Percentiles rank a stretch among this genome's conserved stretches.
Evolutionary conservation across 73 alveolate genomes (phyloP).

Genomic region (Blepharisma stoltei): DNA sequence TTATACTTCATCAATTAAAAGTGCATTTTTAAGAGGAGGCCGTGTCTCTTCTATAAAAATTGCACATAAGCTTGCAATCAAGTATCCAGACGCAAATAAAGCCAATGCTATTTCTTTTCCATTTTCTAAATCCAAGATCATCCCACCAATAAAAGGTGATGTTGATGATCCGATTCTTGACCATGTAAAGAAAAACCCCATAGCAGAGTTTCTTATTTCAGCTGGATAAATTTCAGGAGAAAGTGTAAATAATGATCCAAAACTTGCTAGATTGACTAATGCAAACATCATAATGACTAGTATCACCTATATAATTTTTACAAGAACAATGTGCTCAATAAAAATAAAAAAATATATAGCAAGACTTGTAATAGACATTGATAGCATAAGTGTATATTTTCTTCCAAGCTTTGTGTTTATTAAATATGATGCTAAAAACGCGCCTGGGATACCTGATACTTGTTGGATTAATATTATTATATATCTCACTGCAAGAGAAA

Average conservation of each 20-base stretch:
- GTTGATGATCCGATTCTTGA: neutral
- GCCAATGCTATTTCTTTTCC: neutral
- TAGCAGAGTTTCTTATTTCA: neutral
- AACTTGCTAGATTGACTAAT: neutral
- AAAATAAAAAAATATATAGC: neutral
- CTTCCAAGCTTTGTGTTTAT: slow-evolving; percentile 9
- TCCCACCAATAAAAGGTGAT: neutral
- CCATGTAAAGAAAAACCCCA: neutral
- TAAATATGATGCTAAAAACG: neutral
- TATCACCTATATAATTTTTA: neutral
- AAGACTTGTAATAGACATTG: neutral
- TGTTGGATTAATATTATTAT: slow-evolving; percentile 7
- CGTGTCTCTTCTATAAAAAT: slow-evolving; percentile 7
- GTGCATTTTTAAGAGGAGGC: neutral
- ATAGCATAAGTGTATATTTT: neutral
- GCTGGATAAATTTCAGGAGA: slow-evolving; percentile 16
- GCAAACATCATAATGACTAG: neutral
- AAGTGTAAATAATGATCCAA: neutral
- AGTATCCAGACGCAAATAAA: neutral
- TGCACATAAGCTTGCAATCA: neutral
- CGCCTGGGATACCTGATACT: neutral
- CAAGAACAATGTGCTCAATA: neutral
- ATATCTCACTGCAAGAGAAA: neutral
- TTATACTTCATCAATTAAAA: too few species aligned
- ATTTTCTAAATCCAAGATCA: neutral